phyloP scores from a whole-genome alignment of 139 green algal species.

The Chlorokybus atmophyticus region DNA sequence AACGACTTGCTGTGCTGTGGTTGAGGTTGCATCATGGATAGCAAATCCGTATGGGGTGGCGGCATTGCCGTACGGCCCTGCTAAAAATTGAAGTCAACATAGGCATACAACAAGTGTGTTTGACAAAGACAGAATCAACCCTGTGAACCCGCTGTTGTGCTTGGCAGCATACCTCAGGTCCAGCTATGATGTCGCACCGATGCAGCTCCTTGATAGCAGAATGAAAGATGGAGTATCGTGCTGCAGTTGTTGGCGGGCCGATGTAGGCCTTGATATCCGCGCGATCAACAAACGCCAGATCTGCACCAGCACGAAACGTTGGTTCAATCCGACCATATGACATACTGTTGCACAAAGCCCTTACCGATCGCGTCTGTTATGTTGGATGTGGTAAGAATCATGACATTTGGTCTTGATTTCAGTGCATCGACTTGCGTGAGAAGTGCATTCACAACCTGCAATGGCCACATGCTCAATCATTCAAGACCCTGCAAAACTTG shows the following conservation, averaged over 20 bases:
- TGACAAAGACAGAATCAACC: too few relatives aligned
- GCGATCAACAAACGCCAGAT: conserved; percentile 92
- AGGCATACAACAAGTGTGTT: too few relatives aligned
- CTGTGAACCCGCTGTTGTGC: too few relatives aligned
- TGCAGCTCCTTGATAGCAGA: conserved; percentile 16
- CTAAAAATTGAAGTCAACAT: too few relatives aligned
- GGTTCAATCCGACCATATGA: too few relatives aligned
- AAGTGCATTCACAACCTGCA: conserved; percentile 76
- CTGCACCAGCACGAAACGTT: too few relatives aligned
- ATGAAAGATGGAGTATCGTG: conserved; percentile 20
- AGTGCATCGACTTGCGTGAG: conserved; percentile 89
- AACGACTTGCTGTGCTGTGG: too few relatives aligned
- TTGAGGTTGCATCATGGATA: too few relatives aligned
- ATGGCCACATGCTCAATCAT: neutral
- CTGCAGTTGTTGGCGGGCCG: conserved; percentile 42
- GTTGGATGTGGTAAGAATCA: conserved; percentile 68
- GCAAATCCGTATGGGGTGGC: too few relatives aligned
- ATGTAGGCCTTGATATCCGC: conserved; percentile 94
- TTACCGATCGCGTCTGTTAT: conserved; percentile 51
- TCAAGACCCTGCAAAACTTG: too few relatives aligned
- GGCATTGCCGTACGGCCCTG: too few relatives aligned
- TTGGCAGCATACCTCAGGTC: conserved; percentile 1
- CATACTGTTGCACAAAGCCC: too few relatives aligned
- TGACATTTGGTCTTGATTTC: conserved; percentile 63
- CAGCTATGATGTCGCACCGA: conserved; percentile 14